Conservation (phyloP, 805 yeast genomes). For the Candida nanaspora region DNA sequence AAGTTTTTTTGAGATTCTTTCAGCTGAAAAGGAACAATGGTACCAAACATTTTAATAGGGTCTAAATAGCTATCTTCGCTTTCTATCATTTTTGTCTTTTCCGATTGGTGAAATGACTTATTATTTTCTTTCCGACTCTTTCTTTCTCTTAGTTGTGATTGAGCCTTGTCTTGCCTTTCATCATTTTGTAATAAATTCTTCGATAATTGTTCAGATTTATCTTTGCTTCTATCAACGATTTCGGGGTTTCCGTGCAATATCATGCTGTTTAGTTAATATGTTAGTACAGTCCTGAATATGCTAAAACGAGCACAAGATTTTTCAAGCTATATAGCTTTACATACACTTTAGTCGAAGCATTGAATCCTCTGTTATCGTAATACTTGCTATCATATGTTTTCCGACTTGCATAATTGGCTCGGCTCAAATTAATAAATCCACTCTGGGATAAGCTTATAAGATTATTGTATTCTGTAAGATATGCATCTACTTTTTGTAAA, state of each 20-base stretch:
- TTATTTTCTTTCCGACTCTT: too few species aligned
- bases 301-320: background rate
- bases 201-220: too few species aligned
- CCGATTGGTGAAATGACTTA: too few species aligned
- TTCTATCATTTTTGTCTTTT: background rate
- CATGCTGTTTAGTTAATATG: background rate
- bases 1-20: background rate
- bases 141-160: too few species aligned
- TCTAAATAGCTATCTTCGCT: background rate
- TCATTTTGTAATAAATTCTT: too few species aligned
- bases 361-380: constrained; percentile 13
- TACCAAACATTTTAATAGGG: constrained; percentile 1
- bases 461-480: constrained; percentile 22
- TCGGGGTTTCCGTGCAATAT: too few species aligned
- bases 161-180: too few species aligned
- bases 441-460: constrained; percentile 19
- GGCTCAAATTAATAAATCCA: constrained; percentile 33
- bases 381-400: constrained; percentile 11
- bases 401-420: constrained; percentile 33
- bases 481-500: constrained; percentile 26
- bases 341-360: constrained; percentile 8
- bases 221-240: too few species aligned
- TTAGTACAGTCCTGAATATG: background rate
- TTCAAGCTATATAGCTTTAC: too few species aligned
- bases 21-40: background rate